Evolutionary conservation across 345 rosid genomes (phyloP), one percentile per base, ranked within the genome.

Genomic region (Moringa oleifera): DNA sequence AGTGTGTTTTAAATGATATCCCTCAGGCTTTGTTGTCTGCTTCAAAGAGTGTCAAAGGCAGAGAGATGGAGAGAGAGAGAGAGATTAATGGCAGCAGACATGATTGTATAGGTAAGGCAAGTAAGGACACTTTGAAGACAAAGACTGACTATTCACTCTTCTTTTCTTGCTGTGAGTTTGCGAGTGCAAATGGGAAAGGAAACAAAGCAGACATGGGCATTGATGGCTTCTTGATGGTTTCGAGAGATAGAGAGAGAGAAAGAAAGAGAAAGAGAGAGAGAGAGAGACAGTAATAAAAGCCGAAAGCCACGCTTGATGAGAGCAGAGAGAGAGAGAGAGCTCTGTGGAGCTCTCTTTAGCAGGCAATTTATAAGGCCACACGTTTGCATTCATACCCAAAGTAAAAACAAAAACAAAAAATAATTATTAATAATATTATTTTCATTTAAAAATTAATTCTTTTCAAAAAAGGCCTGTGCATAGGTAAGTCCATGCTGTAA

Each of bases 291-390:
- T 49, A 83, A 83, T 83, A 79, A 83, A 78, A 80, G 85, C 73
- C 77, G 66, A 76, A 76, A 65, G 76, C 70, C 85, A 80, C 88
- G 88, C 88, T 73, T 71, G 83, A 63, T 65, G 57, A 21, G 59
- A 57, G 71, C 58, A 61, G 68, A 65, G 62, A 23, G 49, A 10
- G 51, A 65, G 66, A 65, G 46, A 31, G 64, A 52, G 65, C 52
- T 59, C 31, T 53, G 41, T 51, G 18, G 20, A 8, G 47, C 47
- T 53, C 66, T 66, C 62, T 61, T 65, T 16, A 55, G 41, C 50
- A 57, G 46, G 71, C 58, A 62, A 62, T 80, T 28, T 80, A 77
- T 77, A 77, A 69, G 71, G 60, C 61, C 70, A 53, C 13, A 36
- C 36, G 62, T n/a, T n/a, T n/a, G n/a, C n/a, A n/a, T n/a, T n/a